A percentile compares a stretch with the other conserved stretches of the same genome.
Evolutionary conservation across 192 early-diverging fungal genomes (phyloP).

Genomic region (Coemansia sp.): DNA sequence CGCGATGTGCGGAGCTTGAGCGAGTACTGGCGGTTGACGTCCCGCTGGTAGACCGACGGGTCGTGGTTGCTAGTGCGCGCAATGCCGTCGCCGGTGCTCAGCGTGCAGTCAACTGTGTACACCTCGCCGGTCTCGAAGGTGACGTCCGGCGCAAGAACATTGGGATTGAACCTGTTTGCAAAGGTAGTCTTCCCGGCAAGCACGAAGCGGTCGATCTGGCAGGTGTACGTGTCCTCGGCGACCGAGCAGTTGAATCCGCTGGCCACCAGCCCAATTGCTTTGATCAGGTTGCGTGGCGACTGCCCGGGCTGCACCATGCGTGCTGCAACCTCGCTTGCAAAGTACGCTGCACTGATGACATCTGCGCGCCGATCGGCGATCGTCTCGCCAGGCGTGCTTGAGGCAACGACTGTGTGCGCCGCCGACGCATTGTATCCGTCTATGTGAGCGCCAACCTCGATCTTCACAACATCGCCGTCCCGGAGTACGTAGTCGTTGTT

Average conservation of each 20-base stretch:
- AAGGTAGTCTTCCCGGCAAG: slow-evolving; percentile 64
- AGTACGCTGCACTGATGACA: slow-evolving; percentile 79
- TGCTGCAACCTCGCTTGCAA: slow-evolving; percentile 76
- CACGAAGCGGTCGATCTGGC: slow-evolving; percentile 75
- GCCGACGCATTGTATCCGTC: slow-evolving; percentile 85
- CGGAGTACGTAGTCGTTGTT: slow-evolving; percentile 66
- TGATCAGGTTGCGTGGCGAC: slow-evolving; percentile 57
- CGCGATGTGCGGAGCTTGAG: slow-evolving; percentile 66
- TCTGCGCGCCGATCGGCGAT: slow-evolving; percentile 73
- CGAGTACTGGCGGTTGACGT: slow-evolving; percentile 71
- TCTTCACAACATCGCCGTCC: slow-evolving; percentile 83
- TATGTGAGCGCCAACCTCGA: slow-evolving; percentile 89
- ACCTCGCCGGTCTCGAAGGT: slow-evolving; percentile 69
- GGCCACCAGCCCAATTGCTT: slow-evolving; percentile 60
- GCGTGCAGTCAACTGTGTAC: slow-evolving; percentile 68
- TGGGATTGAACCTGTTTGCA: slow-evolving; percentile 60
- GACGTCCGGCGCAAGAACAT: slow-evolving; percentile 63
- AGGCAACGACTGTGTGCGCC: slow-evolving; percentile 82
- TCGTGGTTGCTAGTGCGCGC: slow-evolving; percentile 56
- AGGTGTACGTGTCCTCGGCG: slow-evolving; percentile 66
- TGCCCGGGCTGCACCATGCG: slow-evolving; percentile 78
- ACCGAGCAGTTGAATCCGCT: slow-evolving; percentile 66
- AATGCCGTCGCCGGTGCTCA: slow-evolving; percentile 66
- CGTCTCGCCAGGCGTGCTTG: slow-evolving; percentile 59
- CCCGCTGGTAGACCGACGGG: slow-evolving; percentile 68